Conservation (phyloP, 2,329 filamentous ascomycete genomes). For the Colletotrichum sp. region DNA sequence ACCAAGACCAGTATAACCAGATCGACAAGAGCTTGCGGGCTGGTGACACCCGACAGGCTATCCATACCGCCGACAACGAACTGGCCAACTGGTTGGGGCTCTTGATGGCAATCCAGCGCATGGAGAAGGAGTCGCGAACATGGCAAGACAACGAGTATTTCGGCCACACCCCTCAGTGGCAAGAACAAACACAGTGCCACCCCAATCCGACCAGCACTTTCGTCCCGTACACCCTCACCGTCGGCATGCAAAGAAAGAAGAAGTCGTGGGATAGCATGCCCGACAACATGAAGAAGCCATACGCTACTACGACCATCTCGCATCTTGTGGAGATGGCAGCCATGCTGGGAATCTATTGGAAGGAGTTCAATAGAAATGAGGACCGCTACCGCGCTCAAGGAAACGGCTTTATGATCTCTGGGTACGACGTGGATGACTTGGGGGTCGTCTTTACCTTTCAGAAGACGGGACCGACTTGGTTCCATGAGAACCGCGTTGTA, state of each 20-base stretch:
- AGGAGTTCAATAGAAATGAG: slow-evolving; percentile 38
- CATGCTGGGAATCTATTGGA: slow-evolving; percentile 46
- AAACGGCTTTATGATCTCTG: slow-evolving; percentile 38
- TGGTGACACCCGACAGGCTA: slow-evolving; percentile 1
- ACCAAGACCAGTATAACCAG: slow-evolving; percentile 1
- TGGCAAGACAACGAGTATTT: slow-evolving; percentile 14
- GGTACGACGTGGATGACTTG: slow-evolving; percentile 34
- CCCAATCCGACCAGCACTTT: not conserved
- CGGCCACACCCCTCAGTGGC: not conserved
- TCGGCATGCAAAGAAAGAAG: slow-evolving; percentile 17
- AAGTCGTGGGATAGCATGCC: slow-evolving; percentile 19
- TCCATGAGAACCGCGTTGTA: slow-evolving; percentile 38
- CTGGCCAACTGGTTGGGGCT: slow-evolving; percentile 5
- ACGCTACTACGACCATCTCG: slow-evolving; percentile 38
- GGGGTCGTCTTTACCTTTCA: slow-evolving; percentile 45
- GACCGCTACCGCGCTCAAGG: slow-evolving; percentile 41
- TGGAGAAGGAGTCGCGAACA: slow-evolving; percentile 14
- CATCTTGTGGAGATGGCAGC: slow-evolving; percentile 39
- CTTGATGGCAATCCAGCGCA: slow-evolving; percentile 17
- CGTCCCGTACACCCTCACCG: not conserved
- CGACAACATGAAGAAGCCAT: slow-evolving; percentile 29
- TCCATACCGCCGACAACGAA: slow-evolving; percentile 18
- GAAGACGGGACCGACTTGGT: slow-evolving; percentile 38
- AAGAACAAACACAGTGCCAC: not conserved
- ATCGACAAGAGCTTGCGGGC: not conserved